Conservation (phyloP, 2,329 filamentous ascomycete genomes). For the Colletotrichum sp. region DNA sequence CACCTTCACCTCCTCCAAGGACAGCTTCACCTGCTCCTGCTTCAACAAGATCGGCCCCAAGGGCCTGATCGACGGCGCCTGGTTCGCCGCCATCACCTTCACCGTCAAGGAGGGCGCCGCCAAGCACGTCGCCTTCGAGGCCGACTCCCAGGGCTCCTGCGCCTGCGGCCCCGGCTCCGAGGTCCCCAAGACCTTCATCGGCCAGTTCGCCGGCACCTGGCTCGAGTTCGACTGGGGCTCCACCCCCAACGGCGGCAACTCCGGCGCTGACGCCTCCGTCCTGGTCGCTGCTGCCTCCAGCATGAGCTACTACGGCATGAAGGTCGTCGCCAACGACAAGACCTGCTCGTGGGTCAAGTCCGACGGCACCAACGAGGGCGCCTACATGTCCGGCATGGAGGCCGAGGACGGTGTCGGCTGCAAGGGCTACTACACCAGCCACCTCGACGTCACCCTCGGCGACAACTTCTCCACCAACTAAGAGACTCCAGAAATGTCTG, state of each 20-base stretch:
- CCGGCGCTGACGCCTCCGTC: constrained; percentile 55
- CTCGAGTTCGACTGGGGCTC: constrained; percentile 55
- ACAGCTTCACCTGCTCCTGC: constrained; percentile 43
- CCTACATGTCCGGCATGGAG: constrained; percentile 43
- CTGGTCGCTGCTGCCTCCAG: constrained; percentile 44
- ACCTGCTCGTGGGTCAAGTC: constrained; percentile 47
- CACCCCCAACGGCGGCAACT: constrained; percentile 51
- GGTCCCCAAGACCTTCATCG: constrained; percentile 39
- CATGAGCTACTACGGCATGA: constrained; percentile 37
- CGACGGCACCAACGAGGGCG: constrained; percentile 36
- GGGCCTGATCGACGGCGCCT: constrained; percentile 53
- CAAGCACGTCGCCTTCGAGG: constrained; percentile 49
- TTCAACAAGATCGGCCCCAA: constrained; percentile 59
- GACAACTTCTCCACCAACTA: constrained; percentile 23
- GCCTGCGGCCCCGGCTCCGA: constrained; percentile 40
- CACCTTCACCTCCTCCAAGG: constrained; percentile 44
- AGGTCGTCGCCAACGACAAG: constrained; percentile 41
- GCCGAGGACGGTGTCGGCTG: constrained; percentile 43
- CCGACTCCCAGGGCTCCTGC: constrained; percentile 54
- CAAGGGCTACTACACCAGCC: constrained; percentile 36
- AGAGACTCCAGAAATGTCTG: neutral
- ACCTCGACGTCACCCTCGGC: constrained; percentile 36
- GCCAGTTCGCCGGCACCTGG: constrained; percentile 52
- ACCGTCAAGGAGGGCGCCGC: constrained; percentile 37
- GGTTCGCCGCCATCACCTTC: constrained; percentile 48